These are phyloP conservation scores for Trametes gibbosa DNA, from an alignment of 768 basidiomycete genomes.

Conservation along the genomic window DNA sequence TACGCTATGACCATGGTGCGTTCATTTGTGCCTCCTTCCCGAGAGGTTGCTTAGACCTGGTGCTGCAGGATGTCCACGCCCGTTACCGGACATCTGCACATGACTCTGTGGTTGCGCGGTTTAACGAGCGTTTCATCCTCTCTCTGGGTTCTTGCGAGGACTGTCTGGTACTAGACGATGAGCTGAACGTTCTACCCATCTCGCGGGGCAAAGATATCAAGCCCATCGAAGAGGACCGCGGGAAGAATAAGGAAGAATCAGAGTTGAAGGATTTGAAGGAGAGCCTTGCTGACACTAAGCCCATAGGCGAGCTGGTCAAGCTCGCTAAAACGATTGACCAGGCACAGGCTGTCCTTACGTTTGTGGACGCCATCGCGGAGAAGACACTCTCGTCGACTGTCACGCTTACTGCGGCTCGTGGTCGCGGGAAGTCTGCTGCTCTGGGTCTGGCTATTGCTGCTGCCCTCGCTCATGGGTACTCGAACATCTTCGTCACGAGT, in stretches of 20 bases:
- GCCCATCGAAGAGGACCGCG: conserved; percentile 51
- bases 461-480: conserved; percentile 90
- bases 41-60: not conserved
- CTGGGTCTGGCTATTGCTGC: conserved; percentile 94
- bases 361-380: conserved; percentile 90
- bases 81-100: conserved; percentile 92
- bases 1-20: conserved; percentile 84
- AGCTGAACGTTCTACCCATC: conserved; percentile 95
- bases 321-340: conserved; percentile 93
- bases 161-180: conserved; percentile 94
- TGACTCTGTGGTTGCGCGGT: conserved; percentile 85
- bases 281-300: conserved; percentile 76
- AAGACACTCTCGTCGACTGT: conserved; percentile 94
- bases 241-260: conserved; percentile 50
- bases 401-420: conserved; percentile 90
- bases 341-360: conserved; percentile 90
- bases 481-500: conserved; percentile 97
- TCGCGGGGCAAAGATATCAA: conserved; percentile 92
- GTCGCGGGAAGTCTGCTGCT: conserved; percentile 95
- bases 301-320: conserved; percentile 84
- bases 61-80: conserved; percentile 83
- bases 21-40: not conserved
- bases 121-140: conserved; percentile 98
- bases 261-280: conserved; percentile 80
- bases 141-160: conserved; percentile 92